Evolutionary conservation across 139 green algal species (phyloP).

Genomic region (Coelastrella sp.): DNA sequence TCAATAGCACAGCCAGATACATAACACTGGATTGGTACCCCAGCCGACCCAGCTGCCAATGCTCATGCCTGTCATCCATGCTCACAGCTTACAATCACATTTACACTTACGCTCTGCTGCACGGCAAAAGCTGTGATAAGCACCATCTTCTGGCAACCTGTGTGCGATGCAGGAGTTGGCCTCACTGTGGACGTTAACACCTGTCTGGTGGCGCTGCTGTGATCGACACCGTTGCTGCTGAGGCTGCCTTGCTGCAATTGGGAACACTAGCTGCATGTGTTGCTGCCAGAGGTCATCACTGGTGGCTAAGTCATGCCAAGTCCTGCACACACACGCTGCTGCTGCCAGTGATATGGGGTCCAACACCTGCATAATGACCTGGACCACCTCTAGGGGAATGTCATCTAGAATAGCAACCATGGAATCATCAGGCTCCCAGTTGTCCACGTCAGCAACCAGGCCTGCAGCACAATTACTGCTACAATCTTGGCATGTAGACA

Average conservation of each 20-base stretch:
- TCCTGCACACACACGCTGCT: slow-evolving; percentile 43
- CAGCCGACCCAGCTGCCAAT: too few species aligned
- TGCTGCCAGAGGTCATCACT: slow-evolving; percentile 5
- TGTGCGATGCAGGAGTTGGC: neutral
- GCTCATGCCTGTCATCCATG: too few species aligned
- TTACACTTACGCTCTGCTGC: neutral
- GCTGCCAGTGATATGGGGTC: slow-evolving; percentile 40
- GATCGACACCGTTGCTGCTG: neutral
- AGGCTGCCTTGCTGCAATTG: neutral
- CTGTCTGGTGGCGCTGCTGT: neutral
- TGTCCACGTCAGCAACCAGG: too few species aligned
- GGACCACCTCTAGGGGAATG: slow-evolving; percentile 30
- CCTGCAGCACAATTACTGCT: too few species aligned
- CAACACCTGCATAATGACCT: slow-evolving; percentile 11
- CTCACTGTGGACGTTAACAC: slow-evolving; percentile 4
- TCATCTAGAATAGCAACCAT: neutral
- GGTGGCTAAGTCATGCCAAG: slow-evolving; percentile 18
- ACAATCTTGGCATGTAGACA: too few species aligned
- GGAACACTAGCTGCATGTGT: neutral
- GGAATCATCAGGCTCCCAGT: slow-evolving; percentile 16
- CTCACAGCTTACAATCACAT: too few species aligned
- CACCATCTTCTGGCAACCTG: neutral
- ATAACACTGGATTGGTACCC: too few species aligned
- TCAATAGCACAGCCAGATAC: too few species aligned
- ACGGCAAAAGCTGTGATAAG: neutral